These are phyloP conservation scores for Gloeopeniophorella convolvens DNA, from an alignment of 768 basidiomycete species.

Conservation along the genomic window DNA sequence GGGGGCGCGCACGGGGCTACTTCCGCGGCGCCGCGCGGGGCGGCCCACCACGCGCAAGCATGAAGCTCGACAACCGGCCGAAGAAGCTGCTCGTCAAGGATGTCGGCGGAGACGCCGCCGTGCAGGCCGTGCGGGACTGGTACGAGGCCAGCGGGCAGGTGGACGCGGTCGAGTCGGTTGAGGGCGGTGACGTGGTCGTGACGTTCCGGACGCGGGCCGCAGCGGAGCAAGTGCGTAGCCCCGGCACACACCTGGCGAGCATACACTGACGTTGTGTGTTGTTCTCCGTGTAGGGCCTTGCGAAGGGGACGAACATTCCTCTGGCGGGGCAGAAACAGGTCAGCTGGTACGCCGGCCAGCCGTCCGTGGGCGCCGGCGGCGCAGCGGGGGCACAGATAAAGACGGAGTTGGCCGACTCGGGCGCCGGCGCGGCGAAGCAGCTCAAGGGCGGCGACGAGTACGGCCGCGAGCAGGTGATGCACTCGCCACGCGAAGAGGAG, in stretches of 20 bases:
- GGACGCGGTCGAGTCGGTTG: slow-evolving; percentile 52
- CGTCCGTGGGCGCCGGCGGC: slow-evolving; percentile 19
- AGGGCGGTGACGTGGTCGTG: slow-evolving; percentile 56
- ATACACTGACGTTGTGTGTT: not conserved
- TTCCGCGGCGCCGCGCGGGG: slow-evolving; percentile 60
- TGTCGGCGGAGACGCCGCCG: slow-evolving; percentile 40
- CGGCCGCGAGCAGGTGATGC: not conserved
- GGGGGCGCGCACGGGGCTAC: slow-evolving; percentile 55
- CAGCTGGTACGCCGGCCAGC: slow-evolving; percentile 50
- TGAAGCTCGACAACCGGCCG: slow-evolving; percentile 89
- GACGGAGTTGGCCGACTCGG: no score
- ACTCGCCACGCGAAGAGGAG: slow-evolving; percentile 7
- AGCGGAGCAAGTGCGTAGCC: slow-evolving; percentile 65
- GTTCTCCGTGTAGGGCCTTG: slow-evolving; percentile 45
- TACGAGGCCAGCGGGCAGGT: slow-evolving; percentile 75
- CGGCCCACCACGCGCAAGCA: slow-evolving; percentile 58
- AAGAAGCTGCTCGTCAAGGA: slow-evolving; percentile 74
- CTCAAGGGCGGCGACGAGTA: slow-evolving; percentile 46
- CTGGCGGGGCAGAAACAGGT: slow-evolving; percentile 59
- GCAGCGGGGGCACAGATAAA: slow-evolving; percentile 23
- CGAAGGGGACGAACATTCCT: slow-evolving; percentile 65
- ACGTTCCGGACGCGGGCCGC: slow-evolving; percentile 63
- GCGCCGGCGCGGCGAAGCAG: slow-evolving; percentile 27
- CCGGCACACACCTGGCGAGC: slow-evolving; percentile 1
- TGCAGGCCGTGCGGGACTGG: slow-evolving; percentile 70